Evolutionary conservation across 495 filamentous ascomycete species (phyloP), one percentile per base, ranked within the genome.

Genomic region (Rhypophila decipiens): DNA sequence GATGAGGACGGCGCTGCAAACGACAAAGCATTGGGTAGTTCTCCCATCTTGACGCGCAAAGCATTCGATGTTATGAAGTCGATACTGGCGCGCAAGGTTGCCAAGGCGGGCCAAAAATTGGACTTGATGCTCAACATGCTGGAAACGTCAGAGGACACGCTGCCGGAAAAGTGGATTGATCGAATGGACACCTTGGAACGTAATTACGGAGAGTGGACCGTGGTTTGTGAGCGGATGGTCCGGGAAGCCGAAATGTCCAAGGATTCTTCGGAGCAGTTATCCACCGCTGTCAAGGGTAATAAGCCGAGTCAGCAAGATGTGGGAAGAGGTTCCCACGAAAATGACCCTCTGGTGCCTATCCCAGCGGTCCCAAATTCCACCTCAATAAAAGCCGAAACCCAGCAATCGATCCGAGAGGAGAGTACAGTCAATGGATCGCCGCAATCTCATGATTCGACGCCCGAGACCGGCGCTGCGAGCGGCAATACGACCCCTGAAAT

Each of bases 151-250:
- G 72, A 83, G 44, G 93, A 98, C 54, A 84, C 84, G 2, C 61
- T 98, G 9, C 93, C 93, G 0, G 88, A 95, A 24, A 57, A 66
- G 17, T 98, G 94, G 94, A 79, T 96, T 39, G 87, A 90, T 47
- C 73, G 82, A 5, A 78, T 97, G 56, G 94, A 97, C 59, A 61
- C 64, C 0, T 66, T 96, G 12, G 94, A 98, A 57, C 72, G 78
- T 10, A 77, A 85, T n/a, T 95, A 90, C 65, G 77, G 79, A 7
- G 70, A 77, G 12, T 97, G 93, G 94, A 80, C 79, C 12, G 59
- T 61, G 19, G 58, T 59, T 4, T 69, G 68, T 27, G 71, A 76
- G 39, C 56, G 50, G 15, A 65, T 64, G 51, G 58, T 71, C 21
- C 55, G 56, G 22, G 62, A 69, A 42, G 45, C 64, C 4, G 59